Conservation (phyloP, 371 early-diverging fungal genomes). For the Mucor velutinosus region DNA sequence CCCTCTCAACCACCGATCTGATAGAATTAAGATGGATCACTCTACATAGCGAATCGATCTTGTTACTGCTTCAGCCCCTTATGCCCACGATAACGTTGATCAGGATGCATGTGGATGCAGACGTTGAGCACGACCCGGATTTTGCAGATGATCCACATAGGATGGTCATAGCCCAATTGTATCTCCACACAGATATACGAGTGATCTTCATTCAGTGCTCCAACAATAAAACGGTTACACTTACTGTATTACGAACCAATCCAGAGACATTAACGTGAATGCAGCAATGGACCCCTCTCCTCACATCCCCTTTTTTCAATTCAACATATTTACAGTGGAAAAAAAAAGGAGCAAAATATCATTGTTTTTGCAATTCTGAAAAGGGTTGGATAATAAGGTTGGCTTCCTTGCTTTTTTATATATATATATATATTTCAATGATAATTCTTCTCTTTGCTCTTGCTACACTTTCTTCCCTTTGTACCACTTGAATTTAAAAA, state of each 20-base stretch:
- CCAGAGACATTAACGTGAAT: not conserved
- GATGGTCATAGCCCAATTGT: too few relatives aligned
- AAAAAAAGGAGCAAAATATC: not conserved
- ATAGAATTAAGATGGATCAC: too few relatives aligned
- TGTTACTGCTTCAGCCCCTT: too few relatives aligned
- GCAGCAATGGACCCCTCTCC: not conserved
- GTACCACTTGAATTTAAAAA: conserved; percentile 11
- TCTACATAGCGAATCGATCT: too few relatives aligned
- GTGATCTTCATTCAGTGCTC: not conserved
- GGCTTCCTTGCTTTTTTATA: not conserved
- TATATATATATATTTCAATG: not conserved
- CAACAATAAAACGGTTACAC: not conserved
- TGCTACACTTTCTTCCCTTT: not conserved
- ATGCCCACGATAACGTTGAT: too few relatives aligned
- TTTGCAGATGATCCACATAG: too few relatives aligned
- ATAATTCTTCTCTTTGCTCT: not conserved
- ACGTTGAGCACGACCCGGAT: too few relatives aligned
- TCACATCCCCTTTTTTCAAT: not conserved
- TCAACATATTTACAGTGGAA: not conserved
- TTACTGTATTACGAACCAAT: not conserved
- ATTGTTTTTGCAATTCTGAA: not conserved
- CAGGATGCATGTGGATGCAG: too few relatives aligned
- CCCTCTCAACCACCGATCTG: too few relatives aligned
- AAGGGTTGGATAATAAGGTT: not conserved
- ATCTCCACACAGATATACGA: too few relatives aligned